A percentile compares a stretch with the other conserved stretches of the same genome.
Conservation (phyloP, 176 grass and related monocot species). For the Bonia amplexicaulis region DNA sequence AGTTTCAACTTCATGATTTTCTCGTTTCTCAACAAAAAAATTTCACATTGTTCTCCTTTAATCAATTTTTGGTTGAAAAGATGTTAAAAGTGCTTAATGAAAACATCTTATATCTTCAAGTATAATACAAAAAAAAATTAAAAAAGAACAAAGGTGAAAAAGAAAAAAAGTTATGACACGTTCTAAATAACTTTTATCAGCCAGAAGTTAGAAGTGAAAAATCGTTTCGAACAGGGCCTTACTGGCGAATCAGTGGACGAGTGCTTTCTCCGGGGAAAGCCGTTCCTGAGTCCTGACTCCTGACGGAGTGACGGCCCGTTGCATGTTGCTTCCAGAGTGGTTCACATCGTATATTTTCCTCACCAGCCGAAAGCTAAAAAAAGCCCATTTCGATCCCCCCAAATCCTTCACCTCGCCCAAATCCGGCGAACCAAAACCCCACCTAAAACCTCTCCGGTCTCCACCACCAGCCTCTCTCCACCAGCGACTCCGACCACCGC, state of each 20-base stretch:
- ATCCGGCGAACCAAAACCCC: conserved; percentile 32
- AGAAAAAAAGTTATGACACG: no score
- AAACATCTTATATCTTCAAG: no score
- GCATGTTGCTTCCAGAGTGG: no score
- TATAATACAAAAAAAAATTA: no score
- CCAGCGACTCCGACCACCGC: background rate
- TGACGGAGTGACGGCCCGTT: no score
- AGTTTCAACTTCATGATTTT: background rate
- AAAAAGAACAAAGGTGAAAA: no score
- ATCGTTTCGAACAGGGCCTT: no score
- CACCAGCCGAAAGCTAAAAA: background rate
- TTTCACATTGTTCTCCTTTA: background rate
- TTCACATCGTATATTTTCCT: background rate
- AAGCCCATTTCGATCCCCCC: background rate
- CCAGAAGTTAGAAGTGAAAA: no score
- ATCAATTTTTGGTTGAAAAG: background rate
- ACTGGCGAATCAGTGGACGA: background rate
- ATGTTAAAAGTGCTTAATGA: background rate
- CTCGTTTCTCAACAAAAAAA: background rate
- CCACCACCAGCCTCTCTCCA: background rate
- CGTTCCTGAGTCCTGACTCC: no score
- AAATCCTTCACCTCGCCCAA: background rate
- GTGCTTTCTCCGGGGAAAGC: background rate
- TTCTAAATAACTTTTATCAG: no score
- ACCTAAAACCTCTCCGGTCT: conserved; percentile 21